Evolutionary conservation across 2,329 filamentous ascomycete species (phyloP).

Genomic region (Neoscytalidium dimidiatum): DNA sequence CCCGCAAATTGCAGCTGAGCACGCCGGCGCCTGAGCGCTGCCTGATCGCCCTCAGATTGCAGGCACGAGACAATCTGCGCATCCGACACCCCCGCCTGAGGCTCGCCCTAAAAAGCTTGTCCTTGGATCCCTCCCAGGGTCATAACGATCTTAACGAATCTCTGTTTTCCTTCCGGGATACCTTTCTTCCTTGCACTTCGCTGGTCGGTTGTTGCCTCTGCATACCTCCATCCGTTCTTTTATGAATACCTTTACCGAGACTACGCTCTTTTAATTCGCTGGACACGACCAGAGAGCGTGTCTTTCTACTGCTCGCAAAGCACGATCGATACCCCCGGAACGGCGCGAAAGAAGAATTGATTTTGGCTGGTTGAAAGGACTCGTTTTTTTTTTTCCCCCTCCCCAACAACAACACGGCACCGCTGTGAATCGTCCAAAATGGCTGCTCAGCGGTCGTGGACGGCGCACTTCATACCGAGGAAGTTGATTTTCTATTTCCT

Average conservation of each 20-base stretch:
- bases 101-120: slow-evolving; percentile 8
- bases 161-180: slow-evolving; percentile 9
- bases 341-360: not conserved
- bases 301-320: not conserved
- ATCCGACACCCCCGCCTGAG: not conserved
- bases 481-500: slow-evolving; percentile 80
- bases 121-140: not conserved
- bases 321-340: not conserved
- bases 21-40: not conserved
- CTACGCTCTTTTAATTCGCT: slow-evolving; percentile 9
- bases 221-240: slow-evolving; percentile 13
- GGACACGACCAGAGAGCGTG: not conserved
- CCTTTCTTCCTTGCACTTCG: slow-evolving; percentile 15
- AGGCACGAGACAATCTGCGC: slow-evolving; percentile 12
- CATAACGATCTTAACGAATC: slow-evolving; percentile 15
- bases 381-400: not conserved
- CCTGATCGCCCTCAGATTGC: slow-evolving; percentile 11
- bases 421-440: slow-evolving; percentile 2
- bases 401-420: not conserved
- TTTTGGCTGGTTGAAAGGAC: not conserved
- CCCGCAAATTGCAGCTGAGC: not conserved
- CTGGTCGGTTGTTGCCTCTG: slow-evolving; percentile 13
- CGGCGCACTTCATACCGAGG: slow-evolving; percentile 58
- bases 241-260: not conserved
- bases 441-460: slow-evolving; percentile 16